phyloP scores from a whole-genome alignment of 1,139 yeast genomes.

The Saccharomyces pastorianus region DNA sequence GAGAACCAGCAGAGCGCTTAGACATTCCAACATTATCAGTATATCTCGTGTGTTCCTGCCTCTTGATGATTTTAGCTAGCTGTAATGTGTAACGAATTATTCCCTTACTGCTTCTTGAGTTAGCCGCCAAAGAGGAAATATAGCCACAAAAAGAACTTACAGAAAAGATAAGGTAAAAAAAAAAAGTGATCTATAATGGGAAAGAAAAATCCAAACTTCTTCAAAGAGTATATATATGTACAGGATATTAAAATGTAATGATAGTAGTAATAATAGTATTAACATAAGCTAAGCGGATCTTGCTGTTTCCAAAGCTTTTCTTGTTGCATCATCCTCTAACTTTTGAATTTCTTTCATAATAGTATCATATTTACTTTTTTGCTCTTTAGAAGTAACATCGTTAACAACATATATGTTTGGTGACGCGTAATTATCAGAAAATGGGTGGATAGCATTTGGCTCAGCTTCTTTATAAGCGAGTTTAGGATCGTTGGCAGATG shows the following conservation, averaged over 20 bases:
- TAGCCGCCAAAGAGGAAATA: not conserved
- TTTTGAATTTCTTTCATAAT: constrained; percentile 24
- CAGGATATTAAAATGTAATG: constrained; percentile 1
- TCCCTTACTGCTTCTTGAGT: not conserved
- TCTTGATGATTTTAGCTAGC: not conserved
- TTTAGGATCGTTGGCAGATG: constrained; percentile 30
- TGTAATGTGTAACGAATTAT: not conserved
- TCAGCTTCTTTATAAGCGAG: constrained; percentile 50
- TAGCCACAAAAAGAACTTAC: not conserved
- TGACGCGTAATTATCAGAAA: constrained; percentile 40
- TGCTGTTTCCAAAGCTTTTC: constrained; percentile 33
- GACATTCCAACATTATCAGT: not conserved
- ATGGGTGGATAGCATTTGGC: constrained; percentile 68
- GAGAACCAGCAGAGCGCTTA: not conserved
- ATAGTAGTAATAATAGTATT: not conserved
- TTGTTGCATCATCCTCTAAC: constrained; percentile 35
- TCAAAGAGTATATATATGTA: constrained; percentile 1
- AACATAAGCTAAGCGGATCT: constrained; percentile 6
- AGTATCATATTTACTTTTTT: constrained; percentile 35
- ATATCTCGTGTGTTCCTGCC: not conserved
- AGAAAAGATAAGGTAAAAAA: not conserved
- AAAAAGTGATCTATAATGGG: not conserved
- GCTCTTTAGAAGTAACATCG: constrained; percentile 35
- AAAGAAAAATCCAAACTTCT: not conserved
- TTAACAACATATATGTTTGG: constrained; percentile 43